Percentiles rank a stretch among this genome's conserved stretches.
These are phyloP conservation scores for Pseudopithomyces chartarum DNA, from an alignment of 2,329 filamentous ascomycete genomes.

Conservation along the genomic window DNA sequence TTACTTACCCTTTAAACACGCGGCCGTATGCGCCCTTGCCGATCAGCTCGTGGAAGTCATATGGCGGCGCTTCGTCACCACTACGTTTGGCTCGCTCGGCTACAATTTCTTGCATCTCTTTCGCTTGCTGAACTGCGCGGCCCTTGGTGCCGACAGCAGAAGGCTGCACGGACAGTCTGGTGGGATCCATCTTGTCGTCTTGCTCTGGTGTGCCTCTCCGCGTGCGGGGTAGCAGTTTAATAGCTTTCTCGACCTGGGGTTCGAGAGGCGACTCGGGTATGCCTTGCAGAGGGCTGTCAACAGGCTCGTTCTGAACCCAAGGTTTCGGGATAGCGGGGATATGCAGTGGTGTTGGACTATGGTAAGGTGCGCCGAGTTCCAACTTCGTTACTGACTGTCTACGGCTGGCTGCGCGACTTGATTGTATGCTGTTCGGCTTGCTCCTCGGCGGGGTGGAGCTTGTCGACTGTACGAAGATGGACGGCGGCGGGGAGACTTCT, in stretches of 20 bases:
- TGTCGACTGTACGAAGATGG: not conserved
- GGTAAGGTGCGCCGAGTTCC: conserved; percentile 15
- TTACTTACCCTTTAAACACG: conserved; percentile 67
- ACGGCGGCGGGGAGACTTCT: conserved; percentile 9
- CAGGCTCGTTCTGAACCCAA: conserved; percentile 15
- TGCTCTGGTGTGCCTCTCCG: conserved; percentile 2
- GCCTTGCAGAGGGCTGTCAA: conserved; percentile 26
- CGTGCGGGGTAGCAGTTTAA: conserved; percentile 3
- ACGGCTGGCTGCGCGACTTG: conserved; percentile 13
- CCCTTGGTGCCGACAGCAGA: conserved; percentile 53
- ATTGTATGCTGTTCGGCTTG: not conserved
- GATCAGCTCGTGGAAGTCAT: conserved; percentile 73
- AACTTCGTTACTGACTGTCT: conserved; percentile 28
- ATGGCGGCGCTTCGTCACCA: conserved; percentile 66
- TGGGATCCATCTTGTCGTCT: conserved; percentile 34
- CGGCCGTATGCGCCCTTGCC: conserved; percentile 76
- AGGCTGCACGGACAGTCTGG: conserved; percentile 29
- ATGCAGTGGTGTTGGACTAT: conserved; percentile 15
- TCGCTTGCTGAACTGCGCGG: conserved; percentile 71
- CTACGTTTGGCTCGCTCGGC: conserved; percentile 65
- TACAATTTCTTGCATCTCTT: conserved; percentile 69
- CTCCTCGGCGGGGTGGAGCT: conserved; percentile 11
- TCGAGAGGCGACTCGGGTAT: conserved; percentile 33
- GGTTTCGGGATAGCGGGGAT: conserved; percentile 19
- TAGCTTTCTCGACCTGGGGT: conserved; percentile 13